Evolutionary conservation across 768 basidiomycete species (phyloP), one percentile per base, ranked within the genome.

Genomic region (Daedaleopsis sinensis): DNA sequence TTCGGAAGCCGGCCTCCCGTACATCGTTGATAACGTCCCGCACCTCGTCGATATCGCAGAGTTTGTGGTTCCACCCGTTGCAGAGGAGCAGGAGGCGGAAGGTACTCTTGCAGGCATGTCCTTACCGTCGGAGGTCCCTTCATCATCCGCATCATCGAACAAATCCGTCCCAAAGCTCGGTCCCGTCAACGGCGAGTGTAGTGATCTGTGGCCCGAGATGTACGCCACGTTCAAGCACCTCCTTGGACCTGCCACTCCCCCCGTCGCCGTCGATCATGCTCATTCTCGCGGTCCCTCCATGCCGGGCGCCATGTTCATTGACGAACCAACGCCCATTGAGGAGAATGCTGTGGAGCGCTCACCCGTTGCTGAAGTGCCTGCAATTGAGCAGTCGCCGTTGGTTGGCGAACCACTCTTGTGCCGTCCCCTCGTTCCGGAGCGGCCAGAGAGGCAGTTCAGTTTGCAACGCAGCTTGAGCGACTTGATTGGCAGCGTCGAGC

Each of bases 171-270:
- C 70, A 6, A 62, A 63, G 23, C 59, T 71, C 9, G 67, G 55
- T 0, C 65, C 66, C 9, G 62, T 72, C 4, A 62, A 62, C 57
- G 62, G 64, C 39, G 67, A 72, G 46, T 71, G 70, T 68, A 64
- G 57, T 23, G 63, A 71, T 19, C 54, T 72, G 1, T 71, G 68
- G 70, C 71, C 71, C 1, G 71, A 72, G 55, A 32, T 72, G 23
- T 68, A 66, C 5, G 62, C 61, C 10, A 55, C 70, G 48, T 62
- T 72, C 35, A 65, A 68, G 56, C 70, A 70, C 49, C 63, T 72
- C 8, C 61, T 72, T 1, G 62, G 66, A 46, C 70, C 68, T 19
- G 37, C 67, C 8, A 49, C 62, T 24, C 56, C 66, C 23, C 50
- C 39, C 2, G 54, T 16, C 3, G 19, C 39, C 2, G 54, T 16